Conservation (phyloP, 768 basidiomycete species). For the Galerina sulciceps region DNA sequence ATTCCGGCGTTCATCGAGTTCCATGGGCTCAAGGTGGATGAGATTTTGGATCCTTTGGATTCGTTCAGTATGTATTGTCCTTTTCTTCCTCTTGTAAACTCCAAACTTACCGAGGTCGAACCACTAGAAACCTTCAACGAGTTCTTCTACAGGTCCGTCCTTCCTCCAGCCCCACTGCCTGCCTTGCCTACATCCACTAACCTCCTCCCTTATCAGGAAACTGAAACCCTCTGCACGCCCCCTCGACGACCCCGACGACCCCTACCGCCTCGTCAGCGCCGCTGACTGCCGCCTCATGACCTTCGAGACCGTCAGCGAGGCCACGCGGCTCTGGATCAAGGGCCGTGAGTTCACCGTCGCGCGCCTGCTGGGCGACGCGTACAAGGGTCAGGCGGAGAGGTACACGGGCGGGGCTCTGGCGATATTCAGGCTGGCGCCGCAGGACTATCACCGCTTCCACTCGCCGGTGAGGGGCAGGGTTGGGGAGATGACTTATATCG, state of each 20-base stretch:
- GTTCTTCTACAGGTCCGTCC: constrained; percentile 79
- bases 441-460: constrained; percentile 96
- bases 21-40: constrained; percentile 81
- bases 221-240: constrained; percentile 85
- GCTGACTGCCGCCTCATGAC: constrained; percentile 98
- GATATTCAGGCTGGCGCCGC: constrained; percentile 91
- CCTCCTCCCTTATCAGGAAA: constrained; percentile 44
- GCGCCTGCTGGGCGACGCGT: constrained; percentile 78
- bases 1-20: constrained; percentile 91
- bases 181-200: not conserved
- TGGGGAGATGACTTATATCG: constrained; percentile 80
- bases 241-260: constrained; percentile 71
- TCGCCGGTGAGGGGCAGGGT: constrained; percentile 84
- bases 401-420: constrained; percentile 84
- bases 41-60: constrained; percentile 81
- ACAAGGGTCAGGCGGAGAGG: constrained; percentile 68
- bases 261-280: constrained; percentile 79
- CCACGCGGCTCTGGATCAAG: constrained; percentile 95
- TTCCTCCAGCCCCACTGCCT: not conserved
- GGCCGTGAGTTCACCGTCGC: constrained; percentile 89
- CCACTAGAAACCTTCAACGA: constrained; percentile 85
- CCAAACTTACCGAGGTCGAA: not conserved
- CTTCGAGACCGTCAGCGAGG: constrained; percentile 85
- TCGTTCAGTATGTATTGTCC: constrained; percentile 70
- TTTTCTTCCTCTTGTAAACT: not conserved